Evolutionary conservation across 2,329 filamentous ascomycete genomes (phyloP), one percentile per base, ranked within the genome.

Genomic region (Aureobasidium subglaciale): DNA sequence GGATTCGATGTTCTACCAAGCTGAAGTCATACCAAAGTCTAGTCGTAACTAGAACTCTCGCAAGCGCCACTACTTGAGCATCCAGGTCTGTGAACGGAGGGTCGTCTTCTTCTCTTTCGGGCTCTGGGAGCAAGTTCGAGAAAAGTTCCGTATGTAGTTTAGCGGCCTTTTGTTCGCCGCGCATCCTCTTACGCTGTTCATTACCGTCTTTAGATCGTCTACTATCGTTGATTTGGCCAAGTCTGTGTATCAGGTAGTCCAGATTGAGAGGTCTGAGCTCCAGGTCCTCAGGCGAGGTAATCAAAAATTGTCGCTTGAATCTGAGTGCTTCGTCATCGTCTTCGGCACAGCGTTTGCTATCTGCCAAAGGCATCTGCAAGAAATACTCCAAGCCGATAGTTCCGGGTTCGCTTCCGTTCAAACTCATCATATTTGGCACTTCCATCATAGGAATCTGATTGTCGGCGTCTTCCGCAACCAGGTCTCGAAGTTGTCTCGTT

Each of bases 1-100:
- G 67, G n/a, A 75, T 65, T 13, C 75, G 70, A 68, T 73, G 74
- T 54, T 77, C 73, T 0, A 71, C 68, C 3, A 71, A 57, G 59
- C 74, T 75, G 58, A 78, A 75, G 57, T 78, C 70, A 11, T 74
- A 61, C 76, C 76, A 78, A 3, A 75, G 69, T 6, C 71, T 72
- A 1, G 69, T 68, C 1, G 70, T 69, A 4, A 68, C 66, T n/a
- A 78, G 61, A 0, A 74, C 70, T 18, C 68, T 67, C 15, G 71
- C 68, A 18, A 78, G 56, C 3, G 73, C 71, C 45, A 70, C 71
- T 53, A 78, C 75, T 60, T 78, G 75, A 5, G 67, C 68, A 59
- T 73, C 72, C 29, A 78, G 59, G n/a, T 48, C 54, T 2, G 54
- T 57, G 9, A 37, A 57, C 20, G 54, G 42, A 4, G 27, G n/a